Evolutionary conservation across 495 filamentous ascomycete species (phyloP).

Genomic region (Penicillium egyptiacum): DNA sequence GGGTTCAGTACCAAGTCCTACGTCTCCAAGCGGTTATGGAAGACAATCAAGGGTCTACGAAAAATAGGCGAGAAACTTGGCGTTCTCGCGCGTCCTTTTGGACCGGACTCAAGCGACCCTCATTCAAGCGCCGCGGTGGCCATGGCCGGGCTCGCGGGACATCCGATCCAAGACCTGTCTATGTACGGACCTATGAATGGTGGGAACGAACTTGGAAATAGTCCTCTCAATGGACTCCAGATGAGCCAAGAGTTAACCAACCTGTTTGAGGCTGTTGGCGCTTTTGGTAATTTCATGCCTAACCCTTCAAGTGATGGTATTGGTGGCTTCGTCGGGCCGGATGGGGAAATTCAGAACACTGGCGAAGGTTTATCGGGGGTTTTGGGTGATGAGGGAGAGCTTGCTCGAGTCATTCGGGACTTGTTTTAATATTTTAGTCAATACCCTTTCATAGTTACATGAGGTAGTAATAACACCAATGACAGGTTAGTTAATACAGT

Average conservation of each 20-base stretch:
- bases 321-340: slow-evolving; percentile 42
- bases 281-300: slow-evolving; percentile 49
- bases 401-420: slow-evolving; percentile 61
- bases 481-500: neutral
- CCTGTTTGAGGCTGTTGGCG: slow-evolving; percentile 70
- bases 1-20: slow-evolving; percentile 76
- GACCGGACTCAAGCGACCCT: slow-evolving; percentile 49
- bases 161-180: slow-evolving; percentile 61
- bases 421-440: slow-evolving; percentile 55
- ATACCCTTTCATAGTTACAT: neutral
- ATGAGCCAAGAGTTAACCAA: slow-evolving; percentile 65
- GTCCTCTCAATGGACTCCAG: slow-evolving; percentile 60
- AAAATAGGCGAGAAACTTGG: slow-evolving; percentile 79
- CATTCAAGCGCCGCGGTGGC: slow-evolving; percentile 68
- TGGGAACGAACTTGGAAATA: slow-evolving; percentile 54
- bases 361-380: slow-evolving; percentile 49
- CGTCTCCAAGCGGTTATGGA: slow-evolving; percentile 79
- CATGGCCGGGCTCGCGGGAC: slow-evolving; percentile 72
- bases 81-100: slow-evolving; percentile 52
- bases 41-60: slow-evolving; percentile 74
- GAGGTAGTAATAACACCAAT: neutral
- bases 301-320: slow-evolving; percentile 40
- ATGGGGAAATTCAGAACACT: slow-evolving; percentile 48
- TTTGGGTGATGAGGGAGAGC: slow-evolving; percentile 62
- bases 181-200: slow-evolving; percentile 50